Evolutionary conservation across 345 rosid species (phyloP).

Genomic region (Eucalyptus sp.): DNA sequence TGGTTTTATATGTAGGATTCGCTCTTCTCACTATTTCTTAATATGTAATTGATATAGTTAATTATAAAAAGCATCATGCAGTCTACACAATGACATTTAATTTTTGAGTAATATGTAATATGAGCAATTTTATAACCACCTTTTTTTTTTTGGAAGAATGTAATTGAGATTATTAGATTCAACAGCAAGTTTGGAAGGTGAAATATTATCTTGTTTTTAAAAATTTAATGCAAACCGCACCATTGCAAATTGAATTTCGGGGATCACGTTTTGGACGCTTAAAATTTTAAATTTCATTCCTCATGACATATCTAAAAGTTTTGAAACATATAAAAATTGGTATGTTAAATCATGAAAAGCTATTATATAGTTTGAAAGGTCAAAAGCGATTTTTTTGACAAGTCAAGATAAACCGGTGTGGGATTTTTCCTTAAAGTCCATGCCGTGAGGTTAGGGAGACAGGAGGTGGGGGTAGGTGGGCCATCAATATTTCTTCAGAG

Average conservation of each 20-base stretch:
- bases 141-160: not conserved
- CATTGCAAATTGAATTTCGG: not conserved
- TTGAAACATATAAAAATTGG: no score
- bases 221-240: not conserved
- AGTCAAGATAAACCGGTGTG: not conserved
- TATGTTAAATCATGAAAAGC: no score
- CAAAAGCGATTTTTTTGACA: no score
- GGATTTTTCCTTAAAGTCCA: no score
- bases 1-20: not conserved
- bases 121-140: not conserved
- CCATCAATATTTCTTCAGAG: not conserved
- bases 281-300: not conserved
- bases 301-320: no score
- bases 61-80: not conserved
- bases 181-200: not conserved
- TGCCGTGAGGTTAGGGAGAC: not conserved
- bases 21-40: not conserved
- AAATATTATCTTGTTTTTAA: not conserved
- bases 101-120: not conserved
- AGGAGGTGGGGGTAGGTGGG: not conserved
- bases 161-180: not conserved
- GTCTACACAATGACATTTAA: not conserved
- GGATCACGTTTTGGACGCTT: not conserved
- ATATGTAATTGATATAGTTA: not conserved
- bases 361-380: no score